Evolutionary conservation across 2,329 filamentous ascomycete genomes (phyloP), one percentile per base, ranked within the genome.

Genomic region (Sclerotinia trifoliorum): DNA sequence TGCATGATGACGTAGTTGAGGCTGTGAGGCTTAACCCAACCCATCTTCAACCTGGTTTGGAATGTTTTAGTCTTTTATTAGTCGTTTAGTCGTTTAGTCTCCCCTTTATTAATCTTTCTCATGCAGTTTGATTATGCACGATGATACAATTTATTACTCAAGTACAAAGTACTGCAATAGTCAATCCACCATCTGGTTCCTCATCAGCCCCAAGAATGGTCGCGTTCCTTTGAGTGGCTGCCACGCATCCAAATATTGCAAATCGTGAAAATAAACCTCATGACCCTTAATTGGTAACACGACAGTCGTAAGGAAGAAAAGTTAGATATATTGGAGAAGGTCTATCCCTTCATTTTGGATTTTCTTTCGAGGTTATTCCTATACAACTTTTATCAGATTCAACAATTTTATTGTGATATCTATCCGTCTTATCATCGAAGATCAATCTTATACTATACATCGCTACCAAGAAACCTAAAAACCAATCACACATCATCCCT

Each of bases 241-340:
- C 58, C 58, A 62, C 58, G 58, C 58, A 62, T 62, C 5, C 58
- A 49, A 49, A 62, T n/a, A 24, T 49, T 49, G 60, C 46, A 26
- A 26, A 51, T 49, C 15, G 46, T 26, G 3, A 62, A 62, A 49
- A 11, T 19, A 7, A 51, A 8, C 46, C 60, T 62, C 29, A 62
- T 62, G 60, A 62, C 60, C 60, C 15, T 39, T 15, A 62, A 51
- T 51, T 62, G 26, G 60, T 62, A 51, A 39, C 21, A 51, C 60
- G 15, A 21, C 39, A 61, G 29, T 11, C n/a, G 19, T n/a, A 49
- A 49, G 44, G 44, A 29, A 61, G 13, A 13, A 19, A 49, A 39
- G 8, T 51, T 46, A 8, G 10, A 62, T 42, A 62, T 62, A 51
- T 62, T 62, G 46, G 26, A 24, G 57, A 26, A 42, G 46, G 29